These are phyloP conservation scores for Trichophyton benhamiae DNA, from an alignment of 2,329 filamentous ascomycete genomes.

Conservation along the genomic window DNA sequence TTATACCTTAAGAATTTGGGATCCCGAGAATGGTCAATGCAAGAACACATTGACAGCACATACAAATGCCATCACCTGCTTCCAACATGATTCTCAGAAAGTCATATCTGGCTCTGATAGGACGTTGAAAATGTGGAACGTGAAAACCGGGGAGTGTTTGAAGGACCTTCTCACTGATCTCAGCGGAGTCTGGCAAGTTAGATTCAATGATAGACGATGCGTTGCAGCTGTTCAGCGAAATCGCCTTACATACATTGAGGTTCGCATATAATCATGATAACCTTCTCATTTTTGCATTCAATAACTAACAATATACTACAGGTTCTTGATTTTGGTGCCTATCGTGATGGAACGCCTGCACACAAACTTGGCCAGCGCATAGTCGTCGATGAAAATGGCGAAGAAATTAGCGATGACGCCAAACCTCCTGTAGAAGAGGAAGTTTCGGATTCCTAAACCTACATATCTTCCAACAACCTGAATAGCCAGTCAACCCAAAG, in stretches of 20 bases:
- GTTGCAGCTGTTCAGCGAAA: conserved; percentile 94
- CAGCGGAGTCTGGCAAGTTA: conserved; percentile 97
- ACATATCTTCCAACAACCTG: not conserved
- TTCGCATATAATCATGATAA: conserved; percentile 35
- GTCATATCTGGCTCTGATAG: conserved; percentile 93
- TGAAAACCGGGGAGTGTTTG: conserved; percentile 79
- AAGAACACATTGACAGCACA: conserved; percentile 84
- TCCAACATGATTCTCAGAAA: conserved; percentile 93
- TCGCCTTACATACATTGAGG: conserved; percentile 88
- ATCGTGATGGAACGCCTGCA: conserved; percentile 69
- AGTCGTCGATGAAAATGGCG: conserved; percentile 33
- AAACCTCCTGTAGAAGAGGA: not conserved
- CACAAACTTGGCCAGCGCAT: conserved; percentile 70
- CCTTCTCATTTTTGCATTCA: not conserved
- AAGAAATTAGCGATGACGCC: conserved; percentile 25
- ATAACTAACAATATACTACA: conserved; percentile 28
- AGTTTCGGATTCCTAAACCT: not conserved
- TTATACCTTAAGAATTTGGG: conserved; percentile 91
- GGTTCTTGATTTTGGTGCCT: conserved; percentile 95
- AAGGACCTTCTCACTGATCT: conserved; percentile 87
- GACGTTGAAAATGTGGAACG: conserved; percentile 98
- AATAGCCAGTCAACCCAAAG: not conserved
- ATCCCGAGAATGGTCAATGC: conserved; percentile 83
- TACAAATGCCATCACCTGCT: conserved; percentile 95
- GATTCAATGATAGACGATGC: conserved; percentile 88